Base-by-base conservation (phyloP, 2,329 filamentous ascomycete genomes). In the Colletotrichum agaves region DNA sequence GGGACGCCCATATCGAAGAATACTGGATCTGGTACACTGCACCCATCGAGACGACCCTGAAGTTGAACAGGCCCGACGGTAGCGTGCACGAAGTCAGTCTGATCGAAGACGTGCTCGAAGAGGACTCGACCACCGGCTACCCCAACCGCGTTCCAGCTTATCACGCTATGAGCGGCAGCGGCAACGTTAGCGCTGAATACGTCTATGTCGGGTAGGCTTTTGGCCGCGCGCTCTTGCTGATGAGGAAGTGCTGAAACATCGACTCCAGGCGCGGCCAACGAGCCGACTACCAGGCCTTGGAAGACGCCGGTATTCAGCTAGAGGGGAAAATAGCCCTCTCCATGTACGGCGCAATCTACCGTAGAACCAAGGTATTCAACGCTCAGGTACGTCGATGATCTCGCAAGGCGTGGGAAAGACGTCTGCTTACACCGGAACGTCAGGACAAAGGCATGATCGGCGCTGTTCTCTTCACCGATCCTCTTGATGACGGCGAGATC, bases 11-110 rank as follows among this genome's bases (percentile, higher is more conserved):
- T 4, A 62, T 67, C 13, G 31, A 63, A 2, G 59, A 67, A 13
- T 67, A 63, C 2, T 67, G 59, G 63, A 67, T 67, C 52, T 67
- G 63, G 59, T 62, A 62, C 41, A 67, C 59, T 2, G 58, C 63
- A 19, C 63, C 63, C 3, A 11, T 67, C 6, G 63, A 67, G 15
- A 67, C 44, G 17, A 44, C 43, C 0, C n/a, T 67, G 44, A 63
- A 13, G 21, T 17, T 67, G 50, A 63, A 63, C 5, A 43, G 63
- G 10, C 63, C 63, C 10, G 63, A 67, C 15, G 63, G 63, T 7
- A 67, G 43, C 15, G n/a, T 63, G 1, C 59, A 63, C 5, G 12
- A 57, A 5, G 64, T 63, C 12, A 64, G 53, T 12, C 47, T 67
- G 52, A 67, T 67, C 1, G 64, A 67, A 39, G 50, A 58, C 13